phyloP scores from a whole-genome alignment of 177 flowering plant genomes.

The Telopea speciosissima region DNA sequence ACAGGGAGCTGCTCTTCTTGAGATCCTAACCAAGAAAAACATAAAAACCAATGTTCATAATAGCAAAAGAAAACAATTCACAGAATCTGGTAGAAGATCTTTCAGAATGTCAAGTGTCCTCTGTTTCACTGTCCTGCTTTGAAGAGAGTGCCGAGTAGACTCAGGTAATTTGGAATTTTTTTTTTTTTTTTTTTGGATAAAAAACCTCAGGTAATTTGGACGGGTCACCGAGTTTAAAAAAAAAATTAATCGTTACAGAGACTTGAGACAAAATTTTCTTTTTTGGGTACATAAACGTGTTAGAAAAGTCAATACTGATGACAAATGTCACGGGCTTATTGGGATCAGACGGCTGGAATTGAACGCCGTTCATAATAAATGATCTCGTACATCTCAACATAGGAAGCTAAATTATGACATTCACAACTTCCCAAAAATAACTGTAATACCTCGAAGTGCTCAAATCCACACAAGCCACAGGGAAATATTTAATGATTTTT shows the following conservation, averaged over 20 bases:
- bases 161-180: no score
- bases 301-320: no score
- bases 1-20: constrained; percentile 32
- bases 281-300: no score
- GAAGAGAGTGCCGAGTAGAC: no score
- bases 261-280: no score
- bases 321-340: background rate
- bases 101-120: no score
- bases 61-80: background rate
- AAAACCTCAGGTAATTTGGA: no score
- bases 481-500: background rate
- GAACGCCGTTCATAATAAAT: background rate
- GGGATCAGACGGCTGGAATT: background rate
- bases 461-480: constrained; percentile 6
- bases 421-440: constrained; percentile 11
- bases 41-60: background rate
- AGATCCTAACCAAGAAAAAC: constrained; percentile 41
- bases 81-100: no score
- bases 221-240: no score
- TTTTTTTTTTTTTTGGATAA: no score
- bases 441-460: constrained; percentile 11
- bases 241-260: no score
- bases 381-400: constrained; percentile 13
- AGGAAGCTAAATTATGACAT: background rate
- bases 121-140: no score